Evolutionary conservation across 2,329 filamentous ascomycete genomes (phyloP).

Genomic region (Aureobasidium sp.): DNA sequence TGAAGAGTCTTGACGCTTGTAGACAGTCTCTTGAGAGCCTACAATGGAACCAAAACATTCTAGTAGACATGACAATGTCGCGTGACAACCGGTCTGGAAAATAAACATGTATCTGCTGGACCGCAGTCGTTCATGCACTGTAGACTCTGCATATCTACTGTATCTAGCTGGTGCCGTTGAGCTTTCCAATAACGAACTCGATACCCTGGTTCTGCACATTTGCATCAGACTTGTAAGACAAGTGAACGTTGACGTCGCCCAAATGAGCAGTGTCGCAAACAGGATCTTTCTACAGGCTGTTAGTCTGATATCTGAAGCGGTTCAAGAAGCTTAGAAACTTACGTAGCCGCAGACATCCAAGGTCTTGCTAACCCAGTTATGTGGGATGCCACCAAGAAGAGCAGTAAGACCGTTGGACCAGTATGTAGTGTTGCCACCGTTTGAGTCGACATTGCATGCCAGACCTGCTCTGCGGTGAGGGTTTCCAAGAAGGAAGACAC

Average conservation of each 20-base stretch:
- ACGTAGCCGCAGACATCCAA: slow-evolving; percentile 32
- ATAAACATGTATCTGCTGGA: too few species aligned
- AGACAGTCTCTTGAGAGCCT: too few species aligned
- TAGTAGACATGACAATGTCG: too few species aligned
- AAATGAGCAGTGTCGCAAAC: slow-evolving; percentile 31
- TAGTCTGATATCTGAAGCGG: not conserved
- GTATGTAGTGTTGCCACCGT: slow-evolving; percentile 28
- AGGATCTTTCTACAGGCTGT: slow-evolving; percentile 28
- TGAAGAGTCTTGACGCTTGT: too few species aligned
- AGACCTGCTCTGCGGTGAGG: slow-evolving; percentile 29
- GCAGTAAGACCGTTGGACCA: slow-evolving; percentile 26
- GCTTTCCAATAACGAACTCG: slow-evolving; percentile 21
- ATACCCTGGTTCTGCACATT: slow-evolving; percentile 28
- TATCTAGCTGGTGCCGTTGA: slow-evolving; percentile 4
- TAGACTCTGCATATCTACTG: too few species aligned
- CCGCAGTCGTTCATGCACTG: too few species aligned
- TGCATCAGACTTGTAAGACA: slow-evolving; percentile 25
- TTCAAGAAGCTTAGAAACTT: slow-evolving; percentile 15
- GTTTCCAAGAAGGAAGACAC: slow-evolving; percentile 32
- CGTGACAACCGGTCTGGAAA: too few species aligned
- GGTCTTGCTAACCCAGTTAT: slow-evolving; percentile 31
- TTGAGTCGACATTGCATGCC: slow-evolving; percentile 32
- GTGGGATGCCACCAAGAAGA: slow-evolving; percentile 21
- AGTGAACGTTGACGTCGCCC: slow-evolving; percentile 28
- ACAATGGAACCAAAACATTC: too few species aligned